Base-by-base conservation (phyloP, 2,329 filamentous ascomycete species). In the Hypoxylon sp. region DNA sequence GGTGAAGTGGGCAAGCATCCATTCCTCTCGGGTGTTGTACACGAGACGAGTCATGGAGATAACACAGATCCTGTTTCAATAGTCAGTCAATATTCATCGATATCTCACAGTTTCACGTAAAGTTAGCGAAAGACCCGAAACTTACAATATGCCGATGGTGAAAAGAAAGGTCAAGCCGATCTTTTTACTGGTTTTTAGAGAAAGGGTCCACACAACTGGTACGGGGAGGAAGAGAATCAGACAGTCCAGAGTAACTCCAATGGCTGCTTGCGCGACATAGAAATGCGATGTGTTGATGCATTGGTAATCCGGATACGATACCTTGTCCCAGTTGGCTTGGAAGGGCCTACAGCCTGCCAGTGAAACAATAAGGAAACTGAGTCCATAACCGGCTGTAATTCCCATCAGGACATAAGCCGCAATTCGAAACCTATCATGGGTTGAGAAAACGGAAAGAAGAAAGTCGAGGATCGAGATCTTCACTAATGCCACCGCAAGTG, bases 391-490 rank as follows among this genome's bases (percentile, higher is more conserved):
- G 4, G 53, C 3, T 9, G 54, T 44, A n/a, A 46, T 22, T n/a
- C 3, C 54, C 54, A 58, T 58, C 11, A 58, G 17, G 39, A 26
- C 11, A 47, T 58, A 47, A 31, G 54, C 54, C 14, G 54, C 53
- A 24, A 64, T 53, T 3, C 61, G 61, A 26, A 64, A 64, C n/a
- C 37, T 17, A n/a, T 52, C 8, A 13, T 64, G 26, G 10, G 53
- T 53, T 37, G 61, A 35, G 47, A 64, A 64, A 19, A 64, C 47
- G 14, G 61, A 64, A 39, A 64, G 61, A 1, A 64, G 47, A 47
- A 64, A 64, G 26, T 64, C 61, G 13, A 64, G 53, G 37, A 64
- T 64, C 3, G 61, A 64, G 11, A 64, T 64, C n/a, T 64, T 64
- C 37, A 64, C 61, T 14, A 59, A 64, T 31, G 61, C 29, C 19